Evolutionary conservation across 1,284 basidiomycete species (phyloP).

Genomic region (Irpex rosettiformis): DNA sequence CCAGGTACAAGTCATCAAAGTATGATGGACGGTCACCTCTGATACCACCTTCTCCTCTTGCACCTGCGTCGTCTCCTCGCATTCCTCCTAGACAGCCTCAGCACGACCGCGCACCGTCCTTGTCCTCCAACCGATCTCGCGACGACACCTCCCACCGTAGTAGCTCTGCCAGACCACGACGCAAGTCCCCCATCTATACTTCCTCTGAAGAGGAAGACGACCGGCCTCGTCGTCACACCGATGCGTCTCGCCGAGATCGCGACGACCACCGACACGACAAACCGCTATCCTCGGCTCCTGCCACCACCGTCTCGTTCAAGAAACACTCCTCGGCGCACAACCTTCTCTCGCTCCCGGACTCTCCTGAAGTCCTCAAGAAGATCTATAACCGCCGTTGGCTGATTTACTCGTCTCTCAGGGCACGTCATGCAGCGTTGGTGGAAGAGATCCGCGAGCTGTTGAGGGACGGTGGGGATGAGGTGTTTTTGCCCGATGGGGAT

Average conservation of each 20-base stretch:
- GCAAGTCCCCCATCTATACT: slow-evolving; percentile 48
- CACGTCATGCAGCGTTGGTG: neutral
- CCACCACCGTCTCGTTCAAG: neutral
- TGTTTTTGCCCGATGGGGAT: slow-evolving; percentile 2
- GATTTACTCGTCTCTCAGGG: neutral
- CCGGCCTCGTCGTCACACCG: neutral
- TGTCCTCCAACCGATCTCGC: slow-evolving; percentile 20
- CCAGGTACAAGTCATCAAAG: slow-evolving; percentile 33
- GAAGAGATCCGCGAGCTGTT: neutral
- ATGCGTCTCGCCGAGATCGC: slow-evolving; percentile 6
- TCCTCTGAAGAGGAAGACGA: slow-evolving; percentile 59
- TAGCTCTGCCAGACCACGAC: slow-evolving; percentile 20
- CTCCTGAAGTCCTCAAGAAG: neutral
- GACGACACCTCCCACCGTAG: slow-evolving; percentile 17
- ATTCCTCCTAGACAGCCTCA: slow-evolving; percentile 20
- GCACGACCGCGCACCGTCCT: slow-evolving; percentile 21
- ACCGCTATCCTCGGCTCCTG: neutral
- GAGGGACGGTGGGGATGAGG: neutral
- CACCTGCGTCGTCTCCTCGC: slow-evolving; percentile 22
- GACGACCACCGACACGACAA: neutral
- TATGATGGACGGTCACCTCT: slow-evolving; percentile 27
- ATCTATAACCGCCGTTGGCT: neutral
- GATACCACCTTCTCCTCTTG: slow-evolving; percentile 17
- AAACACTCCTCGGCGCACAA: neutral
- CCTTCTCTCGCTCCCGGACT: neutral